Evolutionary conservation across 257 asterid species (phyloP).

Genomic region (Solanum medicagineum): DNA sequence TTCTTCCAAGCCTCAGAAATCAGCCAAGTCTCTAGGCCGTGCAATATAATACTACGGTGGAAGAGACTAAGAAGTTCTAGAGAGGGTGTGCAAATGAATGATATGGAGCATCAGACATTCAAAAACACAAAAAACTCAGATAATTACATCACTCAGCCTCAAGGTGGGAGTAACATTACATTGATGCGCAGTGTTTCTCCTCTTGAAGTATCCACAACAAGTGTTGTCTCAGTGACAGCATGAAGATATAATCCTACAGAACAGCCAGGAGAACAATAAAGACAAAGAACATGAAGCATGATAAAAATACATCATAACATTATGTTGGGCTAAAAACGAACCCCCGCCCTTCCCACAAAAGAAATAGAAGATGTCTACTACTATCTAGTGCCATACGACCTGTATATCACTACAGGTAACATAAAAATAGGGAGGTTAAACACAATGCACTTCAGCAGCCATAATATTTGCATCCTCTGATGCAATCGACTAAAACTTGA

Average conservation of each 20-base stretch:
- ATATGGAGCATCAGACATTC: neutral
- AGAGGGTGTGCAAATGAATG: neutral
- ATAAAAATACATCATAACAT: neutral
- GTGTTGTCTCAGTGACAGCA: conserved; percentile 71
- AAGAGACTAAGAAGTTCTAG: neutral
- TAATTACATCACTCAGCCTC: neutral
- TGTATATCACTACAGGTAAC: neutral
- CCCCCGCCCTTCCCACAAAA: neutral
- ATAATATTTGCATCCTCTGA: neutral
- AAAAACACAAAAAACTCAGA: neutral
- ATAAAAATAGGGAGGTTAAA: neutral
- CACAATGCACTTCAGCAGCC: neutral
- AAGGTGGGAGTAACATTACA: conserved; percentile 28
- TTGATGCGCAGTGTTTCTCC: conserved; percentile 95
- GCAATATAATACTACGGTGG: neutral
- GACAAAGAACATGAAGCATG: neutral
- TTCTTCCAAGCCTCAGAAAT: neutral
- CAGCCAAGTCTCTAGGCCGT: neutral
- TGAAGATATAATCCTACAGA: conserved; percentile 72
- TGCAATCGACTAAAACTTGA: neutral
- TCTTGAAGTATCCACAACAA: conserved; percentile 91
- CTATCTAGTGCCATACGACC: neutral
- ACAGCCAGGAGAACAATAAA: conserved; percentile 4
- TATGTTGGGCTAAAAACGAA: neutral
- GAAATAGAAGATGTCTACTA: neutral